A percentile compares a stretch with the other conserved stretches of the same genome.
phyloP scores from a whole-genome alignment of 228 moss, liverwort and hornwort genomes.

The Sphagnum fallax region DNA sequence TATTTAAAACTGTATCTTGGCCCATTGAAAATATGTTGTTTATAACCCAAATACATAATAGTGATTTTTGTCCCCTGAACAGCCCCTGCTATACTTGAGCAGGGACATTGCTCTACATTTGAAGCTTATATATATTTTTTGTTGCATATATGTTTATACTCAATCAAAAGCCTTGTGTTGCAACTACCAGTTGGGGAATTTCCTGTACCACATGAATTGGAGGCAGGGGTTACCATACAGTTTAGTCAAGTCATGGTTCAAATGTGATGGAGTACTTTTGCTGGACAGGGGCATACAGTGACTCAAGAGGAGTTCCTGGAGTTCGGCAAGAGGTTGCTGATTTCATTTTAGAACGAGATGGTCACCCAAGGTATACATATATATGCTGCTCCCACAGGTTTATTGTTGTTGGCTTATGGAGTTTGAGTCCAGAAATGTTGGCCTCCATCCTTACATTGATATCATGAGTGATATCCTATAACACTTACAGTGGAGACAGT shows the following conservation, averaged over 20 bases:
- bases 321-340: slow-evolving; percentile 78
- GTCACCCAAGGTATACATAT: slow-evolving; percentile 55
- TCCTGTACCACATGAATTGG: too few species aligned
- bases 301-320: slow-evolving; percentile 91
- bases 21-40: neutral
- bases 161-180: too few species aligned
- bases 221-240: too few species aligned
- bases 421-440: neutral
- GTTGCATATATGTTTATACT: too few species aligned
- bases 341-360: slow-evolving; percentile 67
- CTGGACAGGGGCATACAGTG: slow-evolving; percentile 89
- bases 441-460: neutral
- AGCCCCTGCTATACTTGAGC: neutral
- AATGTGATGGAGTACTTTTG: neutral
- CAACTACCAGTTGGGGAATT: too few species aligned
- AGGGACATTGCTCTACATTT: too few species aligned
- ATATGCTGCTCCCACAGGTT: neutral
- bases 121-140: too few species aligned
- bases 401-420: neutral
- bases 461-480: too few species aligned
- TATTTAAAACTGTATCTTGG: neutral
- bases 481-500: too few species aligned
- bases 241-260: too few species aligned
- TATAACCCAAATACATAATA: neutral
- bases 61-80: neutral